Conservation (phyloP, 176 grass and related monocot genomes). For the Aegilops sharonensis region DNA sequence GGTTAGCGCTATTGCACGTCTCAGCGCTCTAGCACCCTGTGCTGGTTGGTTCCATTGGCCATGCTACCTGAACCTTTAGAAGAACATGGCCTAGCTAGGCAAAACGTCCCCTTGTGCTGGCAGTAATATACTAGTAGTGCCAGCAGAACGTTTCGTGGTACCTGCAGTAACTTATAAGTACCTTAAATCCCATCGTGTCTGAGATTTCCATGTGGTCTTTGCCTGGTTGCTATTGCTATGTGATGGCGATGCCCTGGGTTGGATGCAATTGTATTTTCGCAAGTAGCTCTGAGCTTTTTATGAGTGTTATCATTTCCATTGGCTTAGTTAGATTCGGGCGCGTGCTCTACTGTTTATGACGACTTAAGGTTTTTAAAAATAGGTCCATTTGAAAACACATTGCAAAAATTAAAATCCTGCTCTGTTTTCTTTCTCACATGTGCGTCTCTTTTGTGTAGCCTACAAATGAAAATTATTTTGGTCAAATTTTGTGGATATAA, state of each 20-base stretch:
- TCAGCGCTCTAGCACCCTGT: background rate
- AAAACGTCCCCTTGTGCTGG: background rate
- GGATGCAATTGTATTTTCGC: background rate
- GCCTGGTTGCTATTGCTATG: no score
- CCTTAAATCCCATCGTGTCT: background rate
- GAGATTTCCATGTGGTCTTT: background rate
- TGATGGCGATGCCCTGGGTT: background rate
- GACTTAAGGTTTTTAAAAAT: background rate
- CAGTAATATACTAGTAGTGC: background rate
- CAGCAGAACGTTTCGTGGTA: background rate
- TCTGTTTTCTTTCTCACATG: no score
- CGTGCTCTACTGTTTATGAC: no score
- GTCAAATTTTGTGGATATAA: background rate
- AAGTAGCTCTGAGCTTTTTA: background rate
- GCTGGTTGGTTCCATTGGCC: background rate
- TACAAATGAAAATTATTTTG: no score
- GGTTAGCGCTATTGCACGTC: background rate
- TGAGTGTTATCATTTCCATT: background rate
- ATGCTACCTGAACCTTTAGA: background rate
- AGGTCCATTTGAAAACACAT: no score
- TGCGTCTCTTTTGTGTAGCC: no score
- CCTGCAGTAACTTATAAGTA: background rate
- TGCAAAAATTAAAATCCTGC: no score
- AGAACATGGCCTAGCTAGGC: background rate
- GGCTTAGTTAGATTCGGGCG: no score